These are phyloP conservation scores for Scedosporium dehoogii DNA, from an alignment of 2,329 filamentous ascomycete species.

Conservation along the genomic window DNA sequence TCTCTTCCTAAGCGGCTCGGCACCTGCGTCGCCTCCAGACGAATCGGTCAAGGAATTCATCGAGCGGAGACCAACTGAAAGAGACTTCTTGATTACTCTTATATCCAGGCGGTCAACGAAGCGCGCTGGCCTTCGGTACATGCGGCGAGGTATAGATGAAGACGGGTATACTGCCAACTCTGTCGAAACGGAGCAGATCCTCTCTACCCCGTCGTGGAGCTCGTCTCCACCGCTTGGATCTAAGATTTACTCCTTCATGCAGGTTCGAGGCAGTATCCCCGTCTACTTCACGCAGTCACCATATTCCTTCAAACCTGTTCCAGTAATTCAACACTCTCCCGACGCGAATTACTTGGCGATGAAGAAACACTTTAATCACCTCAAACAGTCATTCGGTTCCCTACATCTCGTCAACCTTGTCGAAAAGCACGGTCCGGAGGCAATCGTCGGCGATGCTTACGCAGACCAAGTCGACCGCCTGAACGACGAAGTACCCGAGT, in stretches of 20 bases:
- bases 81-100: constrained; percentile 68
- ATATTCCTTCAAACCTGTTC: constrained; percentile 83
- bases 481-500: constrained; percentile 50
- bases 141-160: constrained; percentile 84
- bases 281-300: constrained; percentile 92
- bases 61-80: constrained; percentile 27
- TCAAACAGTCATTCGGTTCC: constrained; percentile 61
- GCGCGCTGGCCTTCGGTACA: constrained; percentile 78
- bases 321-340: constrained; percentile 69
- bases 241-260: constrained; percentile 73
- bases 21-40: constrained; percentile 9
- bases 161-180: constrained; percentile 80
- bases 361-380: constrained; percentile 63
- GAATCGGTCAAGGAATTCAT: constrained; percentile 13
- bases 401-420: constrained; percentile 77
- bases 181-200: constrained; percentile 91
- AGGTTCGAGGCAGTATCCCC: constrained; percentile 84
- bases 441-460: constrained; percentile 68
- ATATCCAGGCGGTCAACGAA: constrained; percentile 84
- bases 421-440: constrained; percentile 78
- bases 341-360: constrained; percentile 73
- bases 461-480: constrained; percentile 56
- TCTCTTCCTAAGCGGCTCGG: constrained; percentile 21
- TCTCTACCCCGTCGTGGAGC: constrained; percentile 62
- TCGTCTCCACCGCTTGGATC: constrained; percentile 22